Evolutionary conservation across 495 filamentous ascomycete genomes (phyloP).

Genomic region (Aspergillus nanangensis): DNA sequence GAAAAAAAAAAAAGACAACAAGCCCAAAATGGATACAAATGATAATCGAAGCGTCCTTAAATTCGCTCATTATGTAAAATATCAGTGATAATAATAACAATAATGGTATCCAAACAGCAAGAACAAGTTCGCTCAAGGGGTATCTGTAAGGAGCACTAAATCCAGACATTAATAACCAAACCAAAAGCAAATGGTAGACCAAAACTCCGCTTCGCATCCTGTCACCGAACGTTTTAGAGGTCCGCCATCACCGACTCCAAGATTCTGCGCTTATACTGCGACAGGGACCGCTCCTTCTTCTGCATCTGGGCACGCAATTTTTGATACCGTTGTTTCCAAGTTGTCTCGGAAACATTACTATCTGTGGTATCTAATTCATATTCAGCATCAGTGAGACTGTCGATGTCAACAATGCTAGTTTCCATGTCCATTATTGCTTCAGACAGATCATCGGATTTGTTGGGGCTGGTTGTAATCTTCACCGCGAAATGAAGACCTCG

Average conservation of each 20-base stretch:
- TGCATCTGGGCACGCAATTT: constrained; percentile 46
- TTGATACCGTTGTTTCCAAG: constrained; percentile 43
- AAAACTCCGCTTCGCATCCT: background rate
- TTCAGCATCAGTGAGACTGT: constrained; percentile 25
- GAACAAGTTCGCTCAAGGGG: constrained; percentile 16
- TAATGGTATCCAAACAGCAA: constrained; percentile 4
- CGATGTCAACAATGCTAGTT: constrained; percentile 17
- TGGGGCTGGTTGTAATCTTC: constrained; percentile 16
- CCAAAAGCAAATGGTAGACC: constrained; percentile 2
- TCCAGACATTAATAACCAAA: constrained; percentile 13
- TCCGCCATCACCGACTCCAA: constrained; percentile 55
- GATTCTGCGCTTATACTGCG: constrained; percentile 48
- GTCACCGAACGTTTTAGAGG: constrained; percentile 18
- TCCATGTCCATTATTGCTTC: constrained; percentile 5
- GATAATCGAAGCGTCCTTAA: too few relatives aligned
- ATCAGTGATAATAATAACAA: too few relatives aligned
- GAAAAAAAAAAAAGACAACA: too few relatives aligned
- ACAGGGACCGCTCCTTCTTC: constrained; percentile 46
- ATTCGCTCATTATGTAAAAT: too few relatives aligned
- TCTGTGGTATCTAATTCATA: constrained; percentile 27
- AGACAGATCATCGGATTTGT: constrained; percentile 7
- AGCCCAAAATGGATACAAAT: too few relatives aligned
- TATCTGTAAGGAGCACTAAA: constrained; percentile 17
- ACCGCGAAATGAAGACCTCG: constrained; percentile 22
- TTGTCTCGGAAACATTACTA: constrained; percentile 22